Percentiles rank a stretch among this genome's conserved stretches.
Conservation (phyloP, 2,329 filamentous ascomycete species). For the Penicillium fuscoglaucum region DNA sequence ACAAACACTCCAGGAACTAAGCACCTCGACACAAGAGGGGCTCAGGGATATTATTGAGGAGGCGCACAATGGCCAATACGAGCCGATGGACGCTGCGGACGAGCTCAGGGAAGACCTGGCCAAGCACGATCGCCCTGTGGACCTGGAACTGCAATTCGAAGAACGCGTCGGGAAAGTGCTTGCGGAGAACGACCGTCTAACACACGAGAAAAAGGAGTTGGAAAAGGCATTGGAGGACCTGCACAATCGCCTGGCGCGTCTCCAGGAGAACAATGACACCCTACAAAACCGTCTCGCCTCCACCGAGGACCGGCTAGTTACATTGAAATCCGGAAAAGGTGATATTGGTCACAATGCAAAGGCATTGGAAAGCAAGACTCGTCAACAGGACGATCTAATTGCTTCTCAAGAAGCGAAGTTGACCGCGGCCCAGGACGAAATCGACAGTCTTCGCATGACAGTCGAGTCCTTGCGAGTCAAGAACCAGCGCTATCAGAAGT, state of each 20-base stretch:
- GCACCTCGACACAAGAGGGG: conserved; percentile 46
- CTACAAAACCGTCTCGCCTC: conserved; percentile 48
- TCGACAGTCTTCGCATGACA: conserved; percentile 46
- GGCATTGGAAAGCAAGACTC: conserved; percentile 52
- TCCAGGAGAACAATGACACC: conserved; percentile 52
- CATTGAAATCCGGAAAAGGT: conserved; percentile 50
- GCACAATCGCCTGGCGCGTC: conserved; percentile 60
- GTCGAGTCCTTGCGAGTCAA: conserved; percentile 48
- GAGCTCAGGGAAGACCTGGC: conserved; percentile 38
- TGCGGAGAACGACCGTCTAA: conserved; percentile 60
- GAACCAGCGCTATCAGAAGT: conserved; percentile 47
- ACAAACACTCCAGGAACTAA: conserved; percentile 46
- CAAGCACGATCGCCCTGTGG: conserved; percentile 40
- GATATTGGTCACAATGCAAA: conserved; percentile 50
- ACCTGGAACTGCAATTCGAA: conserved; percentile 50
- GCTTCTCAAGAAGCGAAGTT: conserved; percentile 67
- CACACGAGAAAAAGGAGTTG: conserved; percentile 52
- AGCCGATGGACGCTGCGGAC: conserved; percentile 38
- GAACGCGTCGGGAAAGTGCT: conserved; percentile 50
- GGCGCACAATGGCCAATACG: conserved; percentile 44
- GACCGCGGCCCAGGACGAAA: conserved; percentile 52
- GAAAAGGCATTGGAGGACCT: conserved; percentile 53
- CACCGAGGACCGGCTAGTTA: conserved; percentile 54
- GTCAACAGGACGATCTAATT: conserved; percentile 69
- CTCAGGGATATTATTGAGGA: conserved; percentile 51